Conservation (phyloP, 2,329 filamentous ascomycete genomes). For the Leptographium galeiforme region DNA sequence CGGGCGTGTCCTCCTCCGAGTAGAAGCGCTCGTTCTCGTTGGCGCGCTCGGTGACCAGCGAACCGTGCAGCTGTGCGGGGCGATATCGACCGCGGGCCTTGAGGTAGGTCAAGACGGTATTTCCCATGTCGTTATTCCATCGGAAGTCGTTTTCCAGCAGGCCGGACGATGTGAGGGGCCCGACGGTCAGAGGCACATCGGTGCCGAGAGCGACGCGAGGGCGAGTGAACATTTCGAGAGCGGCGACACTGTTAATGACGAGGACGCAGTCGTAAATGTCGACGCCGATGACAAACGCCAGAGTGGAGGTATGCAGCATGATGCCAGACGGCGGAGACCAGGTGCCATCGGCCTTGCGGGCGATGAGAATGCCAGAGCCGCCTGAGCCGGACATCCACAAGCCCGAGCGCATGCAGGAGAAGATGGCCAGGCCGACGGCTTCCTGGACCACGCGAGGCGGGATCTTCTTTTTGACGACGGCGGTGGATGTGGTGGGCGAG, state of each 20-base stretch:
- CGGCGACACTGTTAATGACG: constrained; percentile 77
- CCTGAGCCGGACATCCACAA: constrained; percentile 86
- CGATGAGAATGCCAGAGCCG: constrained; percentile 77
- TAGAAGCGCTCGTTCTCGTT: constrained; percentile 51
- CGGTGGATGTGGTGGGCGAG: constrained; percentile 21
- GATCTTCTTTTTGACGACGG: constrained; percentile 62
- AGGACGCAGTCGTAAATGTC: constrained; percentile 95
- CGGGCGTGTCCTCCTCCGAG: constrained; percentile 16
- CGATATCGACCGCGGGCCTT: constrained; percentile 44
- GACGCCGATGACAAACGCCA: constrained; percentile 82
- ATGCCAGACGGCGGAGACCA: constrained; percentile 70
- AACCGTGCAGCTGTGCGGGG: constrained; percentile 40
- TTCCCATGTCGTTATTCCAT: constrained; percentile 33
- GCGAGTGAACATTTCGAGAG: constrained; percentile 71
- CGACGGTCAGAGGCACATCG: constrained; percentile 13
- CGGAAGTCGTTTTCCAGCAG: constrained; percentile 34
- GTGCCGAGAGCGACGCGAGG: constrained; percentile 54
- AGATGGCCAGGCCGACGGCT: constrained; percentile 81
- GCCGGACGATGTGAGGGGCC: constrained; percentile 48
- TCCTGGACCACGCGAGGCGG: constrained; percentile 74
- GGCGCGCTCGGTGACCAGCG: constrained; percentile 39
- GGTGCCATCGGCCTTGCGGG: constrained; percentile 62
- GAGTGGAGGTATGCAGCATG: constrained; percentile 73
- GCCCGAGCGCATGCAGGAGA: constrained; percentile 90
- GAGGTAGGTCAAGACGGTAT: constrained; percentile 44